Conservation (phyloP, 345 rosid genomes). For the Excoecaria agallocha region DNA sequence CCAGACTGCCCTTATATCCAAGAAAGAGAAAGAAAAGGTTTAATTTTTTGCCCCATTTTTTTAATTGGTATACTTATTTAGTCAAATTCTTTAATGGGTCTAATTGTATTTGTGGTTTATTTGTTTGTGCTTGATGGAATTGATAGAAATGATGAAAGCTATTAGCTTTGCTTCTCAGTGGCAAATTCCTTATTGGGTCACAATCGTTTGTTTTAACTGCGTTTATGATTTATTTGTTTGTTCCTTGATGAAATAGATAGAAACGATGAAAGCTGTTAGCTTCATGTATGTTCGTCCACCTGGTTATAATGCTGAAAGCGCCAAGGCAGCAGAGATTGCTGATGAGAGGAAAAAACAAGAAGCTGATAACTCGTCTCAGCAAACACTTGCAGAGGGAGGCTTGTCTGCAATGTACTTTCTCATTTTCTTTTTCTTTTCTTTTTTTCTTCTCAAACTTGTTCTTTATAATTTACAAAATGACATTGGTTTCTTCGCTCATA, state of each 20-base stretch:
- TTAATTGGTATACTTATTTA: too few relatives aligned
- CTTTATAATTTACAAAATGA: neutral
- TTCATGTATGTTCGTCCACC: slow-evolving; percentile 98
- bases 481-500: neutral
- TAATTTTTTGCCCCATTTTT: neutral
- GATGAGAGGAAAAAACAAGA: slow-evolving; percentile 47
- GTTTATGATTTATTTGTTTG: neutral
- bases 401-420: slow-evolving; percentile 41
- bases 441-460: neutral
- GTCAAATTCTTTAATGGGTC: neutral
- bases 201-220: neutral
- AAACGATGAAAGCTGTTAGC: slow-evolving; percentile 94
- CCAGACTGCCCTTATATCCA: slow-evolving; percentile 82
- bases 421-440: neutral
- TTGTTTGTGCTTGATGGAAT: neutral
- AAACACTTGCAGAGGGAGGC: slow-evolving; percentile 25
- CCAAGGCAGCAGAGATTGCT: slow-evolving; percentile 85
- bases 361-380: slow-evolving; percentile 30
- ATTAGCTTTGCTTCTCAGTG: slow-evolving; percentile 49
- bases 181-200: neutral
- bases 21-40: slow-evolving; percentile 96
- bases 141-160: slow-evolving; percentile 92
- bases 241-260: slow-evolving; percentile 42
- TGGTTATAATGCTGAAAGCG: slow-evolving; percentile 92
- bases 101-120: neutral